Base-by-base conservation (phyloP, 306 rosid genomes). In the Medicago lupulina region DNA sequence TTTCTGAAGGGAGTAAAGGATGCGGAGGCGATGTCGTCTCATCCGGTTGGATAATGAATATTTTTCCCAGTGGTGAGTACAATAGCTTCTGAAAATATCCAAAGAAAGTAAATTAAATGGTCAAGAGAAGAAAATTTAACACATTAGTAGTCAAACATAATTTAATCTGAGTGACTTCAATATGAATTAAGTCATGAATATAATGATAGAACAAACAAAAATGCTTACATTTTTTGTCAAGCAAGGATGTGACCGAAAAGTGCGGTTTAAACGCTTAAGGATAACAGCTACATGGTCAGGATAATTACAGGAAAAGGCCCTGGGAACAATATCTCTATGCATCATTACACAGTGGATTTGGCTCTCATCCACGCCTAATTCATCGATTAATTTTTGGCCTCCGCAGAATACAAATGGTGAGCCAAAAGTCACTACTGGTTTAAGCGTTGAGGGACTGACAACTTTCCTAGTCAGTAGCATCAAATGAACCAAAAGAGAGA, bases 251-350 rank as follows among this genome's bases (percentile, higher is more conserved):
- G 96, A 84, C 13, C 93, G 83, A 76, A 95, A 89, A 12, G 92
- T 81, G 76, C 89, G 67, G 57, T 78, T 87, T 61, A 95, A 78
- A 67, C 98, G 97, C 82, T 87, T 92, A 66, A 95, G 91, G 73
- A 95, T 59, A 0, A 79, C 64, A 17, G 92, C 90, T 1, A 90
- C 93, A 57, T 92, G 93, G 70, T 92, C 78, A 1, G 98, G 98
- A 55, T 92, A 95, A 75, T 85, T 88, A 88, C 98, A 95, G 69
- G 98, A 89, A 88, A 95, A 95, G 63, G 97, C 97, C 75, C 98
- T 89, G 1, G 98, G 98, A 82, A 95, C 97, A 19, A 95, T 90
- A 76, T 95, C 98, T 85, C 97, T 90, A 28, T 95, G 98, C 98
- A 92, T 89, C 85, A 90, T 83, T n/a, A 92, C 91, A 18, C 89